Conservation (phyloP, 2,329 filamentous ascomycete genomes). For the Scedosporium aurantiacum region DNA sequence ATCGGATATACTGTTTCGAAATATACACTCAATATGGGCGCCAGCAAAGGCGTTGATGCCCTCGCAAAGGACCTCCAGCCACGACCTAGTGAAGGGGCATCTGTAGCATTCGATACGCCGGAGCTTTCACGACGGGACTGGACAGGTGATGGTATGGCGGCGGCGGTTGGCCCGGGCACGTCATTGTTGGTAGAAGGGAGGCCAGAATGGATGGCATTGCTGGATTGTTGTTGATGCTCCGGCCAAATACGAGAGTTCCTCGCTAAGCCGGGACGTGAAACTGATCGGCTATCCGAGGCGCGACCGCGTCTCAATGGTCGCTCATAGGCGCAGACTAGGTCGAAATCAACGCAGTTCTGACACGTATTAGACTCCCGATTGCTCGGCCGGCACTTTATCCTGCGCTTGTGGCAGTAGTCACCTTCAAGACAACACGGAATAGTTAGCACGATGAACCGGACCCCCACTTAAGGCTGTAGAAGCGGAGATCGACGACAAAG, state of each 20-base stretch:
- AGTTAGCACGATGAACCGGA: neutral
- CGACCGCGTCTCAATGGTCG: constrained; percentile 3
- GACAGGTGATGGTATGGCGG: constrained; percentile 6
- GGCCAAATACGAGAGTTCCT: neutral
- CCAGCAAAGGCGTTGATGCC: constrained; percentile 3
- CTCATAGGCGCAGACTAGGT: constrained; percentile 32
- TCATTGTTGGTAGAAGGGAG: neutral
- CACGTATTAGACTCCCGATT: constrained; percentile 27
- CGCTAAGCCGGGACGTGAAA: neutral
- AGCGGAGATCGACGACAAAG: neutral
- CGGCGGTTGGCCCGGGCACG: neutral
- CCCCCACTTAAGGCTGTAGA: neutral
- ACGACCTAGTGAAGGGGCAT: neutral
- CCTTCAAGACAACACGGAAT: neutral
- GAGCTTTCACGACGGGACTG: neutral
- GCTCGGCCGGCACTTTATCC: constrained; percentile 16
- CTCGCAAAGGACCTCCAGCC: constrained; percentile 7
- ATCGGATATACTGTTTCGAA: constrained; percentile 43
- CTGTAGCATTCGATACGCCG: neutral
- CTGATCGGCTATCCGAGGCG: neutral
- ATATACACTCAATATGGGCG: constrained; percentile 34
- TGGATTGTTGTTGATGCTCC: neutral
- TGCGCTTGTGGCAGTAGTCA: constrained; percentile 34
- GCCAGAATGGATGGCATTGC: neutral
- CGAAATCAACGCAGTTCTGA: constrained; percentile 39